Base-by-base conservation (phyloP, 352 stramenopile species). In the Pythium angustatum region DNA sequence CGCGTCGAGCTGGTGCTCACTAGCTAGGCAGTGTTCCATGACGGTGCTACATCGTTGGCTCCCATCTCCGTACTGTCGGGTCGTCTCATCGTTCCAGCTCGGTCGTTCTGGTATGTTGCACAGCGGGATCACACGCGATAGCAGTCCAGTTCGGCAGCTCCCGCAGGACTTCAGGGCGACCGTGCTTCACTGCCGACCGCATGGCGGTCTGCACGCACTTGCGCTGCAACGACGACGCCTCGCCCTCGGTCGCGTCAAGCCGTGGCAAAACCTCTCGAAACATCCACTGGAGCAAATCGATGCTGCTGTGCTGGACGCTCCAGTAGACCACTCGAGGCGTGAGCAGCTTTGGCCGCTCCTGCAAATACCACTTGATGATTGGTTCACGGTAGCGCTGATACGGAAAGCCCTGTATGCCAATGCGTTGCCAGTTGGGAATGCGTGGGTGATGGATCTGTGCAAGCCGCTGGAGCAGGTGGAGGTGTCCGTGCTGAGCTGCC, bases 251-350 rank as follows among this genome's bases (percentile, higher is more conserved):
- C 9, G 14, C 14, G 5, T 24, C 2, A 10, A 26, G 15, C 12
- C 5, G 2, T 14, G 51, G 51, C 2, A 58, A 12, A 22, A 47
- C 45, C 0, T 11, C 12, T 17, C 22, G 51, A 15, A 58, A 58
- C 5, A 58, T 7, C 51, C 51, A 58, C 33, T 21, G 24, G n/a
- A 58, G 51, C 14, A 58, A 48, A 31, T 11, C 10, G 0, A 3
- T 27, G 12, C 47, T 58, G 34, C 17, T 14, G 12, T 48, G 26
- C n/a, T 34, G 27, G 15, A 58, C 33, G n/a, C 31, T 34, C 51
- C 51, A 58, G 33, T 58, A 11, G 10, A 58, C 26, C 11, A 58
- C 51, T n/a, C 33, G 51, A 15, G 51, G 12, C 0, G 51, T 36
- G 14, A 58, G 22, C 21, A 58, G 17, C 12, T 43, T 34, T 11